These are phyloP conservation scores for Sporormia fimetaria DNA, from an alignment of 495 filamentous ascomycete species.

Conservation along the genomic window DNA sequence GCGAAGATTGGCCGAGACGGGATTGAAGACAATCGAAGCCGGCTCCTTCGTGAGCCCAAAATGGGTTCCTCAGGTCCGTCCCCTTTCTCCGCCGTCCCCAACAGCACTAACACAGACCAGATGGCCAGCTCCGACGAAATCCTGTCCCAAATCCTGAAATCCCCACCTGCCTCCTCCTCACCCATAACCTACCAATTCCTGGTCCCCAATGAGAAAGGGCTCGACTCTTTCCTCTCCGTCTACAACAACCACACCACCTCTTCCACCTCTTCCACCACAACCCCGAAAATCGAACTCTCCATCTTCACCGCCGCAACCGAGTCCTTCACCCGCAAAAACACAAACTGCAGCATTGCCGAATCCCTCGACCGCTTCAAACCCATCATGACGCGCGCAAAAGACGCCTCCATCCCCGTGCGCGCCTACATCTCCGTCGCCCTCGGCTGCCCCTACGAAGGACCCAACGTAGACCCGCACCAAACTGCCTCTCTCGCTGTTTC, in stretches of 20 bases:
- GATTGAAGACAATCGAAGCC: slow-evolving; percentile 79
- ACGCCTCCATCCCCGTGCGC: slow-evolving; percentile 59
- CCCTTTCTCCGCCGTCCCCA: not conserved
- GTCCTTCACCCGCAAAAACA: slow-evolving; percentile 79
- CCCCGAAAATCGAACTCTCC: slow-evolving; percentile 56
- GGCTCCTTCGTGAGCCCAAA: slow-evolving; percentile 92
- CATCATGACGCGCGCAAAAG: slow-evolving; percentile 65
- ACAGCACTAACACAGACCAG: slow-evolving; percentile 35
- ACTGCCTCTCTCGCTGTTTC: slow-evolving; percentile 76
- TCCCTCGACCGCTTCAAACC: slow-evolving; percentile 65
- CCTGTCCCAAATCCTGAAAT: slow-evolving; percentile 55
- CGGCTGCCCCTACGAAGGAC: slow-evolving; percentile 89
- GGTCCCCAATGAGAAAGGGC: slow-evolving; percentile 74
- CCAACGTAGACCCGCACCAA: slow-evolving; percentile 60
- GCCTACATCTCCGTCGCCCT: slow-evolving; percentile 93
- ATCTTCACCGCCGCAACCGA: slow-evolving; percentile 91
- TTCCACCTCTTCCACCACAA: slow-evolving; percentile 23
- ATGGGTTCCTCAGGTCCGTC: slow-evolving; percentile 87
- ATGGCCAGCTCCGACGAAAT: slow-evolving; percentile 89
- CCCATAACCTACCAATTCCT: slow-evolving; percentile 88
- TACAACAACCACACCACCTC: slow-evolving; percentile 32
- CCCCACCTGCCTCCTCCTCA: slow-evolving; percentile 45
- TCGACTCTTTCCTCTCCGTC: slow-evolving; percentile 45
- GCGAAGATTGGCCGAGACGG: slow-evolving; percentile 67
- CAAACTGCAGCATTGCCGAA: slow-evolving; percentile 76